A percentile compares a stretch with the other conserved stretches of the same genome.
These are phyloP conservation scores for Geum urbanum DNA, from an alignment of 306 rosid species.

Conservation along the genomic window DNA sequence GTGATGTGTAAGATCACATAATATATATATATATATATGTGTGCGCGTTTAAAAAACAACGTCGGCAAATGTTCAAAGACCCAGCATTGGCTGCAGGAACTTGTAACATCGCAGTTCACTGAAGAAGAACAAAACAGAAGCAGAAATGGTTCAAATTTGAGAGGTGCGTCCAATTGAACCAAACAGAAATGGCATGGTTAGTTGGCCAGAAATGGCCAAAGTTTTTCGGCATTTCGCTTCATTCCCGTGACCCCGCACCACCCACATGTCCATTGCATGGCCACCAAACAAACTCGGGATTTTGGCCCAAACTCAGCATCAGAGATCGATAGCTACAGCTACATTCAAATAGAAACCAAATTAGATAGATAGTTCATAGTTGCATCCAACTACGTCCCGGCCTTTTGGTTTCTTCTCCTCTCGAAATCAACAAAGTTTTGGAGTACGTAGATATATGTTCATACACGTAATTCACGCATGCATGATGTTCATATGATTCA, in stretches of 20 bases:
- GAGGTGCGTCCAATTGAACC: neutral
- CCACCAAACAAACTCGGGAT: neutral
- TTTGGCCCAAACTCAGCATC: neutral
- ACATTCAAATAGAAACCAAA: too few relatives aligned
- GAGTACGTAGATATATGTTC: too few relatives aligned
- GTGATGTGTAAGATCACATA: too few relatives aligned
- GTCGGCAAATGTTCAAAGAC: too few relatives aligned
- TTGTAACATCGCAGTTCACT: too few relatives aligned
- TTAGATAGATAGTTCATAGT: neutral
- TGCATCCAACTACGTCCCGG: neutral
- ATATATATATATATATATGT: too few relatives aligned
- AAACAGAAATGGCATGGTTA: neutral
- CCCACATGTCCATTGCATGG: neutral
- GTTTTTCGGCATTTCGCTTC: neutral
- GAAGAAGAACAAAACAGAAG: neutral
- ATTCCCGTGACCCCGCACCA: neutral
- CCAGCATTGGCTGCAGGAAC: neutral
- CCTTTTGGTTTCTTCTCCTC: neutral
- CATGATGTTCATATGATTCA: neutral
- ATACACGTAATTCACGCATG: neutral
- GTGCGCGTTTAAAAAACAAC: too few relatives aligned
- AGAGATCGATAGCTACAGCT: neutral
- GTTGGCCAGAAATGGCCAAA: neutral
- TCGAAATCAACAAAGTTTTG: too few relatives aligned
- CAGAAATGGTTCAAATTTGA: too few relatives aligned